Evolutionary conservation across 495 filamentous ascomycete genomes (phyloP).

Genomic region (Penicillium mononematosum): DNA sequence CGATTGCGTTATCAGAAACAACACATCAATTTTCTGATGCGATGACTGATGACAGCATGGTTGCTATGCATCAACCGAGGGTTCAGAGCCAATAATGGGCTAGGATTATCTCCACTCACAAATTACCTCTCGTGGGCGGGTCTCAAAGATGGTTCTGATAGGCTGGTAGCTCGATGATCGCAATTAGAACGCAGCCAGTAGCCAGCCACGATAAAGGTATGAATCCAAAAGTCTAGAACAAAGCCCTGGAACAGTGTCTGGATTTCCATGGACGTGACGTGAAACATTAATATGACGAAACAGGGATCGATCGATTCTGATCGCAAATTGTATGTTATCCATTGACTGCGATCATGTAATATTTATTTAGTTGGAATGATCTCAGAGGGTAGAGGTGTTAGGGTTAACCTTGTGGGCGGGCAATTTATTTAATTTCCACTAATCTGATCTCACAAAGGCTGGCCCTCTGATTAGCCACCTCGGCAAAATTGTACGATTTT

Average conservation of each 20-base stretch:
- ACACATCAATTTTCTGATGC: not conserved
- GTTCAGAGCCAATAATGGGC: not conserved
- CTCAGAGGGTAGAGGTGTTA: not conserved
- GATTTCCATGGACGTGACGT: not conserved
- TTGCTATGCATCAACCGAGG: not conserved
- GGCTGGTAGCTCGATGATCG: not conserved
- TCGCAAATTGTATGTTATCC: not conserved
- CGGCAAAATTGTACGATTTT: not conserved
- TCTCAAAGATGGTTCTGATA: not conserved
- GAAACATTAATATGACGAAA: not conserved
- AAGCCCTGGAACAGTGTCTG: not conserved
- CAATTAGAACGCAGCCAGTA: not conserved
- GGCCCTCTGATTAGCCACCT: not conserved
- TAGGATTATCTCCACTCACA: not conserved
- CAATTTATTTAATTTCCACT: not conserved
- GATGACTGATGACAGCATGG: not conserved
- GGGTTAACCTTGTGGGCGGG: not conserved
- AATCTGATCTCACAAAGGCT: not conserved
- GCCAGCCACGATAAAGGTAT: not conserved
- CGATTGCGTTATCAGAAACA: not conserved
- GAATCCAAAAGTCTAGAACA: not conserved
- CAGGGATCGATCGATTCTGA: not conserved
- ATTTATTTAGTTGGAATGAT: not conserved
- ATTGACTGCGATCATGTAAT: not conserved
- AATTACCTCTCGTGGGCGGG: not conserved